Evolutionary conservation across 73 alveolate species (phyloP).

Genomic region (Paramecium sexaurelia): DNA sequence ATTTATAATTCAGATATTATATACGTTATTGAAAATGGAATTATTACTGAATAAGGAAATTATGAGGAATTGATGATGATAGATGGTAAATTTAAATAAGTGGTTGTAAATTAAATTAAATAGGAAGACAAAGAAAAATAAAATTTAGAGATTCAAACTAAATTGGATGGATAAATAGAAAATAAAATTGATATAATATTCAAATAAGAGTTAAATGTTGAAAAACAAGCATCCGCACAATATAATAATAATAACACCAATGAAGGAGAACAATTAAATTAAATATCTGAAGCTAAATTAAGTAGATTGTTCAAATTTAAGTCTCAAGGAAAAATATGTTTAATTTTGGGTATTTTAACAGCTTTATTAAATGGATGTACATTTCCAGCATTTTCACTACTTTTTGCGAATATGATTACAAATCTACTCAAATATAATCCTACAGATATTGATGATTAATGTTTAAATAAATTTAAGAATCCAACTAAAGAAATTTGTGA

Average conservation of each 20-base stretch:
- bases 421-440: not conserved
- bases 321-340: not conserved
- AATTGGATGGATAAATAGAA: not conserved
- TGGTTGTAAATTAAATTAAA: slow-evolving; percentile 38
- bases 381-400: not conserved
- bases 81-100: slow-evolving; percentile 21
- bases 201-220: not conserved
- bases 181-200: no score
- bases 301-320: not conserved
- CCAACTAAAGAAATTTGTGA: not conserved
- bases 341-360: not conserved
- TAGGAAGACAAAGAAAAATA: not conserved
- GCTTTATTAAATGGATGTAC: not conserved
- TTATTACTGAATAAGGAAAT: slow-evolving; percentile 73
- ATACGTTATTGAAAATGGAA: slow-evolving; percentile 75
- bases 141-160: not conserved
- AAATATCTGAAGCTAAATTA: not conserved
- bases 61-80: slow-evolving; percentile 25
- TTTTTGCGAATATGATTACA: not conserved
- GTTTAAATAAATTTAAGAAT: no score
- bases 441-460: not conserved
- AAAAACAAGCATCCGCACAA: not conserved
- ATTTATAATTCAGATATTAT: slow-evolving; percentile 73
- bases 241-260: no score
- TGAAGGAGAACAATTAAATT: not conserved